These are phyloP conservation scores for Anethum foeniculum DNA, from an alignment of 140 eudicot species.

Conservation along the genomic window DNA sequence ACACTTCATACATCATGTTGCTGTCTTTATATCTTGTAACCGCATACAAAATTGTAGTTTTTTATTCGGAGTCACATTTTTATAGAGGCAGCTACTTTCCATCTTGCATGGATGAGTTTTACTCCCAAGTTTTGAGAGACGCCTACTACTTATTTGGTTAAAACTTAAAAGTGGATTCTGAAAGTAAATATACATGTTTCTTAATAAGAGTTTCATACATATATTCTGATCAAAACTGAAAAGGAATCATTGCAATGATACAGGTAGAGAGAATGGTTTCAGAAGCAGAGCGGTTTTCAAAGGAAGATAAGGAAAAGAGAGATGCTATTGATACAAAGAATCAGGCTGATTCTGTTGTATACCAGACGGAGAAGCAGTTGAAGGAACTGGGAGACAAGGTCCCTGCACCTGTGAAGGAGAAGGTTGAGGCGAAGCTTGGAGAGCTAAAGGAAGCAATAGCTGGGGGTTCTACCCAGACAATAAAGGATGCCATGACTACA, in stretches of 20 bases:
- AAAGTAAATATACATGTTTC: not conserved
- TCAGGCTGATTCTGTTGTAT: constrained; percentile 28
- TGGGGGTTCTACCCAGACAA: constrained; percentile 45
- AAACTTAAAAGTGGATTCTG: not conserved
- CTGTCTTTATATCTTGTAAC: not conserved
- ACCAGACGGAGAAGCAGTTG: constrained; percentile 27
- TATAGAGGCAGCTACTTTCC: not conserved
- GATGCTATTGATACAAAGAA: constrained; percentile 29
- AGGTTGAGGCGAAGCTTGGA: constrained; percentile 24
- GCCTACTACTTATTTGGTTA: not conserved
- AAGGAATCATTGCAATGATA: not conserved
- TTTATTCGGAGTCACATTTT: not conserved
- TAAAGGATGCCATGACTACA: constrained; percentile 56
- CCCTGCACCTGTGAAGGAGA: constrained; percentile 22
- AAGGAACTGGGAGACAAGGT: constrained; percentile 30
- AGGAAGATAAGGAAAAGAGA: constrained; percentile 29
- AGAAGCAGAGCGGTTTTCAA: constrained; percentile 24
- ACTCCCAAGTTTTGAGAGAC: not conserved
- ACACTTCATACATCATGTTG: not conserved
- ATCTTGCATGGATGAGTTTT: not conserved
- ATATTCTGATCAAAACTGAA: not conserved
- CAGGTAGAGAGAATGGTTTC: constrained; percentile 29
- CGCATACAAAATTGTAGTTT: not conserved
- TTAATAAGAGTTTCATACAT: not conserved
- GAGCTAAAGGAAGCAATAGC: constrained; percentile 34